A percentile compares a stretch with the other conserved stretches of the same genome.
These are phyloP conservation scores for Russula olivacea DNA, from an alignment of 768 basidiomycete genomes.

Conservation along the genomic window DNA sequence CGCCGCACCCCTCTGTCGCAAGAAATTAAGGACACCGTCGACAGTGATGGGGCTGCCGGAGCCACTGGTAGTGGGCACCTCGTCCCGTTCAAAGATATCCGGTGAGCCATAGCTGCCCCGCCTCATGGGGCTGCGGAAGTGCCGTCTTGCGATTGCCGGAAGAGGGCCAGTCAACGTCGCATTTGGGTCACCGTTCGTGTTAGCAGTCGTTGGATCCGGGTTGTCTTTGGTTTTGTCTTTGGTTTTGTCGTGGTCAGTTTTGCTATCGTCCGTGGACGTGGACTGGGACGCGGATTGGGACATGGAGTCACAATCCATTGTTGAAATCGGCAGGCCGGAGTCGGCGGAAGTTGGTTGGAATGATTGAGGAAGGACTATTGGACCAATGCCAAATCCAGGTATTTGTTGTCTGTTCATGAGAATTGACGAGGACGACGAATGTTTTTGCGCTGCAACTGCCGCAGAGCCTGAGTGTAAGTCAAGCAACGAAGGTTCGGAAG, in stretches of 20 bases:
- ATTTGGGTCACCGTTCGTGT: too few species aligned
- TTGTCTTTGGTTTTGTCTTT: too few species aligned
- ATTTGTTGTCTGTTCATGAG: background rate
- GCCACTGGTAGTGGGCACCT: background rate
- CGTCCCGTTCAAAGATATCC: background rate
- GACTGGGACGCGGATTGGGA: too few species aligned
- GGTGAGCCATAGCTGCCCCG: background rate
- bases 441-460: background rate
- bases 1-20: background rate
- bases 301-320: too few species aligned
- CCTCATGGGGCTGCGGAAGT: background rate
- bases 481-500: background rate
- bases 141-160: too few species aligned
- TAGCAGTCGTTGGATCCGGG: too few species aligned
- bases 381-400: too few species aligned
- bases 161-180: background rate
- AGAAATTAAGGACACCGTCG: background rate
- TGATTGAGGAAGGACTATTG: too few species aligned
- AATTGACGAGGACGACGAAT: background rate
- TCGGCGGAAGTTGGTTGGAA: too few species aligned
- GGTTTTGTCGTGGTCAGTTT: too few species aligned
- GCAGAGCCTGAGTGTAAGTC: background rate
- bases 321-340: too few species aligned
- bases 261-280: too few species aligned
- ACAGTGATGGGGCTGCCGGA: background rate